Percentiles rank a stretch among this genome's conserved stretches.
Evolutionary conservation across 2,329 filamentous ascomycete species (phyloP).

Genomic region (Fusarium napiforme): DNA sequence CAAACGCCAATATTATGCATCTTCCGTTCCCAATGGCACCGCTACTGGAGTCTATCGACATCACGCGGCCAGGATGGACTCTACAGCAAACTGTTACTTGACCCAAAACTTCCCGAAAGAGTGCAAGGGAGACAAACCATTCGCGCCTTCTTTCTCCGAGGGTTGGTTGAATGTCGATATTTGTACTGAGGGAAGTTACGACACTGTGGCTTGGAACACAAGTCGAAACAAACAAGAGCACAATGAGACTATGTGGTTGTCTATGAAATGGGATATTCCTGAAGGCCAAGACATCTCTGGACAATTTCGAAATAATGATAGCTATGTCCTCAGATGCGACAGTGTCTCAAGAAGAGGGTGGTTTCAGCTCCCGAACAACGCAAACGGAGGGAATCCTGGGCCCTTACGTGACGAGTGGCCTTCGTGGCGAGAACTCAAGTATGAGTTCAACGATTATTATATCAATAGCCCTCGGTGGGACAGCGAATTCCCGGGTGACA

Average conservation of each 20-base stretch:
- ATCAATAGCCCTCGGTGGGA: too few species aligned
- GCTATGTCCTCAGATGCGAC: slow-evolving; percentile 10
- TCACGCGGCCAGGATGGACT: slow-evolving; percentile 24
- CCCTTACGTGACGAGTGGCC: slow-evolving; percentile 14
- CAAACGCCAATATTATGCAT: background rate
- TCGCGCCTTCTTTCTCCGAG: background rate
- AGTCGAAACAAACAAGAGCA: slow-evolving; percentile 20
- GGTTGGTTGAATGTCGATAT: background rate
- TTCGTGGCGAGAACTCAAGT: background rate
- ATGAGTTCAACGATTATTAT: slow-evolving; percentile 3
- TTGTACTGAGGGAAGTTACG: slow-evolving; percentile 15
- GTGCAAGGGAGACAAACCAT: slow-evolving; percentile 1
- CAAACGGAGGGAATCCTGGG: background rate
- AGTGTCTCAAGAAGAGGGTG: slow-evolving; percentile 26
- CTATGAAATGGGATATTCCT: background rate
- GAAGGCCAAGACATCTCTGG: background rate
- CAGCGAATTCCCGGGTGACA: background rate
- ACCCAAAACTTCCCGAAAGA: background rate
- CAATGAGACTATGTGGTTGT: slow-evolving; percentile 15
- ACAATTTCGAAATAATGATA: background rate
- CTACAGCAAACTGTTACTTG: background rate
- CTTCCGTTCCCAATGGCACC: slow-evolving; percentile 3
- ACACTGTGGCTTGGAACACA: background rate
- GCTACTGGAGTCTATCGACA: slow-evolving; percentile 7
- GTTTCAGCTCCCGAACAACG: slow-evolving; percentile 23